Base-by-base conservation (phyloP, 2,329 filamentous ascomycete genomes). In the Phoma herbarum region DNA sequence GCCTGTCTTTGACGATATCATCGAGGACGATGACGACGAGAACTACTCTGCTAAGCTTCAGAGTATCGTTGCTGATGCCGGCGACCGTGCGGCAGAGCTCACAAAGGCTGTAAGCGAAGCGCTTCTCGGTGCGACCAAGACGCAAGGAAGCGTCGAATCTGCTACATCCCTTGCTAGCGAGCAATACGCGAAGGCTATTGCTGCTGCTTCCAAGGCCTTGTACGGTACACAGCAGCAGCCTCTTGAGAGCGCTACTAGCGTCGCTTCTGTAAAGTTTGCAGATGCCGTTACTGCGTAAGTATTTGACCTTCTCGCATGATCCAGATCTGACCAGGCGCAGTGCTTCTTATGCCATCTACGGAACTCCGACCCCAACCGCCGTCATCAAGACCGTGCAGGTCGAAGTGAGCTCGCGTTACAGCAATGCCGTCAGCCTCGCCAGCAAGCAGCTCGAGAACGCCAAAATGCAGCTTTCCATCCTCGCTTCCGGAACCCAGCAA, bases 401-500 rank as follows among this genome's bases (percentile, higher is more conserved):
- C 31, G 42, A 59, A 31, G 82, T 83, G 7, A 78, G 73, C 64
- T 79, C 79, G 11, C 85, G 84, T 8, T 93, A 92, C 74, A 85
- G 84, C 9, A 84, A 84, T 23, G 90, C 90, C 20, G 76, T 90
- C 10, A 85, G 84, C 42, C 80, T 84, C 39, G 91, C 90, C 4
- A 86, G 86, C n/a, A 82, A 86, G 39, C 87, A 89, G 52, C 91
- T 91, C 66, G 67, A 71, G 31, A 86, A 86, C 22, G 90, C 90
- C 10, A 86, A 88, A 67, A 89, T 89, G 1, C 82, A 86, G 25
- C 81, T 90, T 2, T 91, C 89, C 1, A 84, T 82, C 4, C 85
- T 91, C 67, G 83, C 92, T 37, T 87, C 85, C 26, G 90, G 89
- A 29, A 87, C 87, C 23, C 86, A 89, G 1, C 85, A 90, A 69